Conservation (phyloP, 1,284 basidiomycete species). For the Agroathelia rolfsii region DNA sequence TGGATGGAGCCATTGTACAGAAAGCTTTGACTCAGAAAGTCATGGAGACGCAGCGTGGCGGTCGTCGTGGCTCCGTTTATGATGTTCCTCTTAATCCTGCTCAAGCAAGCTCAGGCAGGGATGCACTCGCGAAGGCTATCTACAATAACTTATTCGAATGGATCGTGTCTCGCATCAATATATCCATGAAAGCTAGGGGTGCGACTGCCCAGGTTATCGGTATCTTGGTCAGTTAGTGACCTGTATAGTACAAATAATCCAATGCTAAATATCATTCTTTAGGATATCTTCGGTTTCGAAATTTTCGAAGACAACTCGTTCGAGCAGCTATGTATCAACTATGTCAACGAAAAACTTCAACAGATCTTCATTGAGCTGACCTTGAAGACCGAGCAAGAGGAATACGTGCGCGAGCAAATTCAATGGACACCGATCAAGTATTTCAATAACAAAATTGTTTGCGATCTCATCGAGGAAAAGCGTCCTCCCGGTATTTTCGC, state of each 20-base stretch:
- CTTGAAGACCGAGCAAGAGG: constrained; percentile 98
- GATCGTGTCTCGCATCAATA: constrained; percentile 95
- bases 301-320: constrained; percentile 99
- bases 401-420: constrained; percentile 97
- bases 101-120: constrained; percentile 82
- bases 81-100: constrained; percentile 93
- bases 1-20: constrained; percentile 68
- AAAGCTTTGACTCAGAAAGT: constrained; percentile 83
- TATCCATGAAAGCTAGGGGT: constrained; percentile 86
- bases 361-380: constrained; percentile 99
- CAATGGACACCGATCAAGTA: constrained; percentile 99
- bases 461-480: constrained; percentile 94
- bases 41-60: constrained; percentile 90
- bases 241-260: no score
- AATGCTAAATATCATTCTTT: no score
- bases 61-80: constrained; percentile 89
- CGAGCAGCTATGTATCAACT: constrained; percentile 99
- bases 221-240: constrained; percentile 56
- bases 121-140: constrained; percentile 92
- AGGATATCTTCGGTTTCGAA: constrained; percentile 98
- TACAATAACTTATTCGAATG: constrained; percentile 99
- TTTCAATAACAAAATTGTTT: constrained; percentile 95
- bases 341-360: constrained; percentile 98
- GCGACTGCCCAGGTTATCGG: constrained; percentile 83
- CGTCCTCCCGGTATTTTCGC: constrained; percentile 97